Evolutionary conservation across 805 yeast genomes (phyloP).

Genomic region (Saturnispora zaruensis): DNA sequence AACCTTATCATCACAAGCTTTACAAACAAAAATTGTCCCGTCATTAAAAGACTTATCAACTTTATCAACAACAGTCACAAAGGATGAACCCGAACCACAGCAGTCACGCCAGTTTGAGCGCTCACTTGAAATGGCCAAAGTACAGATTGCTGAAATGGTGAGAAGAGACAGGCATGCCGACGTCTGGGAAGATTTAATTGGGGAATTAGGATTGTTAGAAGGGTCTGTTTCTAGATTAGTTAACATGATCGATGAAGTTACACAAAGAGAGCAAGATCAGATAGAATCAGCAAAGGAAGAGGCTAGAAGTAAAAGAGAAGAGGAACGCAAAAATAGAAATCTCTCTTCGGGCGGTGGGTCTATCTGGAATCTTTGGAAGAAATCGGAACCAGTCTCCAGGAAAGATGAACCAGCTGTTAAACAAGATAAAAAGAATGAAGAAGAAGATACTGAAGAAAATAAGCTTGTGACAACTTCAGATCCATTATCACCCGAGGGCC

Average conservation of each 20-base stretch:
- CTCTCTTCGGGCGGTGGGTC: background rate
- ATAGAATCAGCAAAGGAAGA: background rate
- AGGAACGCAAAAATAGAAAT: background rate
- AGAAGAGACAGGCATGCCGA: slow-evolving; percentile 13
- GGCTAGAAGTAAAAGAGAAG: background rate
- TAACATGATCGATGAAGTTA: slow-evolving; percentile 9
- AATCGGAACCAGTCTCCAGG: background rate
- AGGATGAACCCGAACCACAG: background rate
- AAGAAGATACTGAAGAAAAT: background rate
- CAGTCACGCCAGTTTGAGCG: slow-evolving; percentile 14
- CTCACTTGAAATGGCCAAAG: slow-evolving; percentile 9
- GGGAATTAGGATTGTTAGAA: slow-evolving; percentile 12
- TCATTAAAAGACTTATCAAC: slow-evolving; percentile 3
- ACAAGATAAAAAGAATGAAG: background rate
- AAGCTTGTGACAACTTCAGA: background rate
- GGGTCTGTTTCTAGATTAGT: slow-evolving; percentile 6
- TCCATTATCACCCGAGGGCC: background rate
- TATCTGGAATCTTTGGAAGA: slow-evolving; percentile 4
- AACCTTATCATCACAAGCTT: slow-evolving; percentile 6
- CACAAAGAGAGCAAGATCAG: background rate
- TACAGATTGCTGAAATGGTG: slow-evolving; percentile 10
- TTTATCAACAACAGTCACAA: background rate
- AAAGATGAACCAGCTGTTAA: background rate
- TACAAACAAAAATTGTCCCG: slow-evolving; percentile 8
- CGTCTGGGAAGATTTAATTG: slow-evolving; percentile 16